Conservation (phyloP, 352 stramenopile species). For the Globisporangium carolinianum region DNA sequence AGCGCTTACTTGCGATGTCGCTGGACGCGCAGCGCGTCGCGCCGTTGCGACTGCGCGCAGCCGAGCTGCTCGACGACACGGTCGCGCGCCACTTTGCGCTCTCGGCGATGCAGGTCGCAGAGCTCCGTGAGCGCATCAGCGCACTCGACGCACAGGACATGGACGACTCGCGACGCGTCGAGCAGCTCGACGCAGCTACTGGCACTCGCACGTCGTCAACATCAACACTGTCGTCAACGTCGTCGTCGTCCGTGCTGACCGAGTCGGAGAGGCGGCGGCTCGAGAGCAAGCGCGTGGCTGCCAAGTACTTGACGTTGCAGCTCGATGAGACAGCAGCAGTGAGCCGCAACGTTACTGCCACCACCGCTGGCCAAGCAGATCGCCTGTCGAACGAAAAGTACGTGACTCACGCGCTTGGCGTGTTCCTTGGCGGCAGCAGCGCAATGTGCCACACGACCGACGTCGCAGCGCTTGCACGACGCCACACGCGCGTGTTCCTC, state of each 20-base stretch:
- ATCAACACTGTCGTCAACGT: neutral
- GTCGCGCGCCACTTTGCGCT: slow-evolving; percentile 25
- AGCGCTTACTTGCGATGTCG: slow-evolving; percentile 15
- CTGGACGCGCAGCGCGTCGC: slow-evolving; percentile 19
- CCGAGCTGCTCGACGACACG: slow-evolving; percentile 44
- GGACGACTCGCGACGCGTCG: slow-evolving; percentile 1
- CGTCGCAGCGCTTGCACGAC: slow-evolving; percentile 19
- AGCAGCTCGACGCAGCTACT: slow-evolving; percentile 3
- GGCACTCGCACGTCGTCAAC: neutral
- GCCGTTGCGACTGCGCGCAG: slow-evolving; percentile 31
- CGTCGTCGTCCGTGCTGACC: neutral
- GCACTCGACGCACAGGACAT: neutral
- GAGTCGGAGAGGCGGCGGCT: slow-evolving; percentile 23
- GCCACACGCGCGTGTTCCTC: slow-evolving; percentile 28
- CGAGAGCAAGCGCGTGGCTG: slow-evolving; percentile 11
- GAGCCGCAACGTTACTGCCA: no score
- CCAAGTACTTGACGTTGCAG: slow-evolving; percentile 30
- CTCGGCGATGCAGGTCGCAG: slow-evolving; percentile 1
- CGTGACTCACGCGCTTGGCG: slow-evolving; percentile 23
- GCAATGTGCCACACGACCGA: slow-evolving; percentile 23
- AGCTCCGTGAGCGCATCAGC: slow-evolving; percentile 8
- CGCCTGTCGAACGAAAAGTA: slow-evolving; percentile 43
- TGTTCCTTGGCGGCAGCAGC: slow-evolving; percentile 27
- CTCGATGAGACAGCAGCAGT: neutral
- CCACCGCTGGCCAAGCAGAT: neutral